phyloP scores from a whole-genome alignment of 106 monocot species.

The Allium fistulosum region DNA sequence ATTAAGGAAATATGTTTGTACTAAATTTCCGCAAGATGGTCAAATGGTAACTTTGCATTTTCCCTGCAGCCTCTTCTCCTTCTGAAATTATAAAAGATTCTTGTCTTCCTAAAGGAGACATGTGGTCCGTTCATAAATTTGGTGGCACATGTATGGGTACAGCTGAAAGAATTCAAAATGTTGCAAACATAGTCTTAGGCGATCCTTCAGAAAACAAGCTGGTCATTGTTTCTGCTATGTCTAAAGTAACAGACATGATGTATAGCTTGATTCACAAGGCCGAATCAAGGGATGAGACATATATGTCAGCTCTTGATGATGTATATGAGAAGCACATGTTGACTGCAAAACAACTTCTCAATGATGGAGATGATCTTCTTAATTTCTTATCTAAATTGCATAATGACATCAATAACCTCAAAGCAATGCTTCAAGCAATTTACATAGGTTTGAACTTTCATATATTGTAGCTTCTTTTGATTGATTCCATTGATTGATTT shows the following conservation, averaged over 20 bases:
- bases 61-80: constrained; percentile 48
- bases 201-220: constrained; percentile 89
- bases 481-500: not conserved
- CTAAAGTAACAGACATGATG: constrained; percentile 98
- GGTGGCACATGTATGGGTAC: constrained; percentile 98
- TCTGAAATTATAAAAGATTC: constrained; percentile 28
- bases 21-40: not conserved
- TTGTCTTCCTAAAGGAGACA: constrained; percentile 54
- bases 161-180: constrained; percentile 69
- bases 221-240: constrained; percentile 97
- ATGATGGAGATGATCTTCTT: constrained; percentile 62
- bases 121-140: constrained; percentile 99
- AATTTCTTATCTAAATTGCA: constrained; percentile 69
- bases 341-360: constrained; percentile 74
- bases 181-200: constrained; percentile 53
- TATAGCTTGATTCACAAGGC: constrained; percentile 82
- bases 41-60: not conserved
- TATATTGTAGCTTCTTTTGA: not conserved
- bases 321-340: constrained; percentile 85
- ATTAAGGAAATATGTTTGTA: not conserved
- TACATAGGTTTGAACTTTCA: constrained; percentile 56
- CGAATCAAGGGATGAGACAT: constrained; percentile 84
- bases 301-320: constrained; percentile 56
- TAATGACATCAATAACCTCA: constrained; percentile 82
- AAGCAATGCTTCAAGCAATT: constrained; percentile 92